phyloP scores from a whole-genome alignment of 2,329 filamentous ascomycete genomes.

The Alternaria sp. region DNA sequence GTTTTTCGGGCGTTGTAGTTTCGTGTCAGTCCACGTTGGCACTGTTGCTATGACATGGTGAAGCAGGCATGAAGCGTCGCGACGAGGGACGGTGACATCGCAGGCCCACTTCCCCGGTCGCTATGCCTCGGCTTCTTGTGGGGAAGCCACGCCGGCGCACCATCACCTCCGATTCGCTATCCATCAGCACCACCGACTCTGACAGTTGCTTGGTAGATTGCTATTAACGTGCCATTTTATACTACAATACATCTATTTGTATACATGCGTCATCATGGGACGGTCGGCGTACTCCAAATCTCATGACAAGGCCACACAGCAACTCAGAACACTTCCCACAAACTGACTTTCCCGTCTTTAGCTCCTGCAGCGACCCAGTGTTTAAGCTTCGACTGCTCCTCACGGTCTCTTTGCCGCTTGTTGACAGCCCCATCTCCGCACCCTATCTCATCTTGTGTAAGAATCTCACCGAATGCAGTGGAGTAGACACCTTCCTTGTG shows the following conservation, averaged over 20 bases:
- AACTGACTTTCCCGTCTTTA: conserved; percentile 92
- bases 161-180: conserved; percentile 12
- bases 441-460: conserved; percentile 15
- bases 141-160: conserved; percentile 16
- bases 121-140: conserved; percentile 25
- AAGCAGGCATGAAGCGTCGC: neutral
- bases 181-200: neutral
- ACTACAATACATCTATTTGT: neutral
- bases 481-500: conserved; percentile 88
- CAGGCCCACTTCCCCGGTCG: conserved; percentile 20
- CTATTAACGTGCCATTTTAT: neutral
- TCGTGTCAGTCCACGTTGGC: neutral
- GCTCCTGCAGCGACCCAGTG: conserved; percentile 92
- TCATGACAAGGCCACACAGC: neutral
- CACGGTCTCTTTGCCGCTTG: conserved; percentile 33
- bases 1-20: neutral
- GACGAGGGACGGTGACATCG: conserved; percentile 3
- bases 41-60: conserved; percentile 11
- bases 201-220: neutral
- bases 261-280: neutral
- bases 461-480: conserved; percentile 69
- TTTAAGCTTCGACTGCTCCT: conserved; percentile 66
- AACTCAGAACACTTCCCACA: conserved; percentile 85
- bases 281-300: neutral
- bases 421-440: neutral